Evolutionary conservation across 176 grass and related monocot species (phyloP).

Genomic region (Thinopyrum elongatum): DNA sequence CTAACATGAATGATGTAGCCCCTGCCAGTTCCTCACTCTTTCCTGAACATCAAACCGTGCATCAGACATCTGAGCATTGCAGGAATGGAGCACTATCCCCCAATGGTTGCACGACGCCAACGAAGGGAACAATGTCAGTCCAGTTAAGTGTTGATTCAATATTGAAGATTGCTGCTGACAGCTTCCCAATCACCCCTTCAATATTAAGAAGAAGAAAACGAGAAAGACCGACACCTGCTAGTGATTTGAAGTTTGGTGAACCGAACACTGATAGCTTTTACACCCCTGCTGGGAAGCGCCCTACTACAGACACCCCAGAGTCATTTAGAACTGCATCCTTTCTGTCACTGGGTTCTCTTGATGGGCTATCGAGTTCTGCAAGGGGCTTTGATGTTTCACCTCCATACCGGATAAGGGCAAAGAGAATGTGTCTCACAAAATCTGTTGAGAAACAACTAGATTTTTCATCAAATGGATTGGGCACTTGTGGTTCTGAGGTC

Average conservation of each 20-base stretch:
- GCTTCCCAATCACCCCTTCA: slow-evolving; percentile 77
- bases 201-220: slow-evolving; percentile 86
- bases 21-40: slow-evolving; percentile 35
- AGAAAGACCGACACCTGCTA: slow-evolving; percentile 45
- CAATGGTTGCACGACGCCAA: slow-evolving; percentile 35
- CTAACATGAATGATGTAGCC: slow-evolving; percentile 51
- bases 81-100: slow-evolving; percentile 20
- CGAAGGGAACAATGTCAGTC: slow-evolving; percentile 27
- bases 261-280: slow-evolving; percentile 38
- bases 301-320: slow-evolving; percentile 12
- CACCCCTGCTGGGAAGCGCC: slow-evolving; percentile 42
- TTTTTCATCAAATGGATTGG: slow-evolving; percentile 63
- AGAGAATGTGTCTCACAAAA: slow-evolving; percentile 68
- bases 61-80: slow-evolving; percentile 28
- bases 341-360: slow-evolving; percentile 42
- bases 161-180: slow-evolving; percentile 74
- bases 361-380: slow-evolving; percentile 32
- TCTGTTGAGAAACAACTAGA: slow-evolving; percentile 81
- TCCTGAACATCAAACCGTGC: slow-evolving; percentile 24
- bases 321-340: slow-evolving; percentile 46
- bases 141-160: slow-evolving; percentile 67
- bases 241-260: slow-evolving; percentile 37
- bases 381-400: slow-evolving; percentile 76
- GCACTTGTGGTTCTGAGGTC: slow-evolving; percentile 43
- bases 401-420: slow-evolving; percentile 69